Evolutionary conservation across 306 rosid species (phyloP), one percentile per base, ranked within the genome.

Genomic region (Glycyrrhiza uralensis): DNA sequence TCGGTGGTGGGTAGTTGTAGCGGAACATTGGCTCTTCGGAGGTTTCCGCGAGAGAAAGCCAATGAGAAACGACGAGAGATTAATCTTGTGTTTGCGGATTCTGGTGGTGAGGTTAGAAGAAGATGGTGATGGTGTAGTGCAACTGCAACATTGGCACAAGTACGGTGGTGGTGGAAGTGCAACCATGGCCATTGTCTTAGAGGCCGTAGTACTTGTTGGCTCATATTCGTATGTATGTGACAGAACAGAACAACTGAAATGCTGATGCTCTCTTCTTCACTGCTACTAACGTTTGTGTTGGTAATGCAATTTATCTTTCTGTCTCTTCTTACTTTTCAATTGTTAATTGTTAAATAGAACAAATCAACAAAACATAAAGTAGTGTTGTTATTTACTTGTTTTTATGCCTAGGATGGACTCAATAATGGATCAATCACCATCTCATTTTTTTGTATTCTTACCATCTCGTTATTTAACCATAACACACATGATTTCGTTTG

Each of bases 131-230:
- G 59, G 3, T 22, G 54, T 35, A n/a, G 49, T 32, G 76, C 3
- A 14, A 74, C 4, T 35, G 42, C 10, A n/a, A n/a, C n/a, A n/a
- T 61, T 22, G 7, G 56, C 1, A 10, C 15, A 26, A 4, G 30
- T 9, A 57, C 6, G 38, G 19, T 54, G 64, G 24, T 36, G 72
- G 60, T 71, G 92, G 42, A 38, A 20, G 51, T 13, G 69, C 66
- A 76, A 7, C 63, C 79, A 77, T 72, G 90, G 85, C 72, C 87
- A 86, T 38, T 78, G 91, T 83, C 91, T 75, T 26, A 89, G 81
- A 61, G 86, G 79, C 22, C 95, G 83, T 22, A 82, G 77, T 60
- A 79, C 36, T 47, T 79, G 94, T 38, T 72, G 83, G 59, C 5
- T 66, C 83, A 79, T 55, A n/a, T n/a, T n/a, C n/a, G n/a, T n/a